Evolutionary conservation across 345 rosid species (phyloP), one percentile per base, ranked within the genome.

Genomic region (Erucastrum elatum): DNA sequence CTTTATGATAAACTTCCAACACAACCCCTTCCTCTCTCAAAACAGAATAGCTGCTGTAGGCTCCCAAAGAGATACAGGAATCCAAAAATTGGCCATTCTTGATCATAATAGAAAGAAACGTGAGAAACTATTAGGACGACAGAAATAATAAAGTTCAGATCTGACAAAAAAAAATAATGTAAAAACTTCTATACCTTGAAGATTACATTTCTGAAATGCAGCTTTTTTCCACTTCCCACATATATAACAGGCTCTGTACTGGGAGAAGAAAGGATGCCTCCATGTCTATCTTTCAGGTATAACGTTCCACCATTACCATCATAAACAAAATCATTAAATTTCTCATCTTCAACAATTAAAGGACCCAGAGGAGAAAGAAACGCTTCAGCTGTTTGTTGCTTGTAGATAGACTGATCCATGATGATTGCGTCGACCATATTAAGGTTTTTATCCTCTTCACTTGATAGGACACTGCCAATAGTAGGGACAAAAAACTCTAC

Each of bases 401-500:
- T 12, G 87, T 86, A 90, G 60, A 84, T 75, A 64, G 97, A 65
- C 78, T 89, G 84, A 68, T 91, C 89, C 76, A 91, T 75, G 72
- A 87, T 83, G 67, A 95, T 68, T 59, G 94, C 90, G 81, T 90
- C 93, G 17, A 82, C 81, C 72, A 85, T 79, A 66, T 77, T 82
- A 21, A 84, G 78, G 70, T 84, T 83, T 66, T 86, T 87, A 76
- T 81, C 89, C 61, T 90, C 97, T 78, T 90, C 97, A 81, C 84
- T 84, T 69, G 94, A 85, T 77, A 89, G 87, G 79, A 86, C 81
- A 84, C 80, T 74, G 58, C 94, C 90, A 60, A 95, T 85, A 44
- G 91, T 79, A 16, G 98, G 99, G 80, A 89, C 90, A 83, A 95
- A 95, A 83, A 95, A 95, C 84, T 95, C 98, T 73, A 87, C 89